phyloP scores from a whole-genome alignment of 192 early-diverging fungal genomes.

The Fimicolochytrium jonesii region DNA sequence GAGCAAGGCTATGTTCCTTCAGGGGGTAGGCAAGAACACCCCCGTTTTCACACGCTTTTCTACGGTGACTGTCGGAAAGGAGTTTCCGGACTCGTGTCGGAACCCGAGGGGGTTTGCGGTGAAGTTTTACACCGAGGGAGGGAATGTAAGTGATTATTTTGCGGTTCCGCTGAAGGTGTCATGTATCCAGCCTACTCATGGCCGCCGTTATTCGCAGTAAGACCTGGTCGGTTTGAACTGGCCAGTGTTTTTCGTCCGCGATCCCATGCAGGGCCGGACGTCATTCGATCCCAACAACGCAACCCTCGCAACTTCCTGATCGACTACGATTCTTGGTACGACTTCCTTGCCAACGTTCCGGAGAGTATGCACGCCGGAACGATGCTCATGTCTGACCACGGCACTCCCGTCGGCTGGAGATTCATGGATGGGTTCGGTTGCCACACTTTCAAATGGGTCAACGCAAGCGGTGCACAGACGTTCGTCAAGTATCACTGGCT shows the following conservation, averaged over 20 bases:
- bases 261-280: not conserved
- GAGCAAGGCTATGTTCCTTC: not conserved
- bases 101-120: not conserved
- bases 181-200: not conserved
- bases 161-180: too few relatives aligned
- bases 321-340: not conserved
- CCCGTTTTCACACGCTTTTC: not conserved
- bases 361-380: not conserved
- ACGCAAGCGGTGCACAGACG: not conserved
- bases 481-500: not conserved
- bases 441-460: conserved; percentile 5
- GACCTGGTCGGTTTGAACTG: not conserved
- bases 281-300: not conserved
- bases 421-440: not conserved
- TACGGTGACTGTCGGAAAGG: conserved; percentile 1
- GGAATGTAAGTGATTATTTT: not conserved
- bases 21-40: not conserved
- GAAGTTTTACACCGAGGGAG: not conserved
- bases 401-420: not conserved
- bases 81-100: not conserved
- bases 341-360: conserved; percentile 1
- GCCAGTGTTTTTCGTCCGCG: conserved; percentile 1
- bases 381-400: not conserved
- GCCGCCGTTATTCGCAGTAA: not conserved
- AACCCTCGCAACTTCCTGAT: not conserved